phyloP scores from a whole-genome alignment of 805 yeast species.

The Pichia eremophila region DNA sequence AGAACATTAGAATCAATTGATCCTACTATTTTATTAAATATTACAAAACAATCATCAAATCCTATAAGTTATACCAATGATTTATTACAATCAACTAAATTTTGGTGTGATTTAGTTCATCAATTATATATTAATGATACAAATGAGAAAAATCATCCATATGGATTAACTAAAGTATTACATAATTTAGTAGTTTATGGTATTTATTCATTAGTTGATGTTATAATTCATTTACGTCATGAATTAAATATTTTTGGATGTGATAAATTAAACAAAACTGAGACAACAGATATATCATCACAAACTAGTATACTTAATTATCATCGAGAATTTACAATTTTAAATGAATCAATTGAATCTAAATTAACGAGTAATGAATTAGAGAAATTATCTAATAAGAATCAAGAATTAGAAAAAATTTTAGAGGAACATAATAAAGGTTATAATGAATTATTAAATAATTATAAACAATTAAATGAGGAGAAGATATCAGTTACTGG shows the following conservation, averaged over 20 bases:
- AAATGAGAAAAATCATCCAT: not conserved
- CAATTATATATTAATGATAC: constrained; percentile 6
- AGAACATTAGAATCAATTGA: constrained; percentile 16
- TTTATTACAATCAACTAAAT: constrained; percentile 7
- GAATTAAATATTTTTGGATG: not conserved
- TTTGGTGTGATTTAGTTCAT: constrained; percentile 16
- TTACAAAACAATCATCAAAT: constrained; percentile 5
- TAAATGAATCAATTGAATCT: constrained; percentile 3
- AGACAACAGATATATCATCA: too few relatives aligned
- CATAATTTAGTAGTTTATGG: constrained; percentile 19
- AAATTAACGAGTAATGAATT: not conserved
- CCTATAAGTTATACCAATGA: constrained; percentile 10
- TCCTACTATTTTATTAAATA: constrained; percentile 9
- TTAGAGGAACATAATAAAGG: constrained; percentile 8
- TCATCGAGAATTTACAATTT: constrained; percentile 6
- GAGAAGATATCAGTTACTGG: constrained; percentile 23
- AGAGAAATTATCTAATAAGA: constrained; percentile 1
- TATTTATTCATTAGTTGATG: constrained; percentile 15
- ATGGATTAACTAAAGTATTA: constrained; percentile 11
- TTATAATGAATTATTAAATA: constrained; percentile 23
- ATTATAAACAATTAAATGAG: constrained; percentile 26
- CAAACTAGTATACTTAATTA: not conserved
- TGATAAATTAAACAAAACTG: not conserved
- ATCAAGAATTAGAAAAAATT: constrained; percentile 1
- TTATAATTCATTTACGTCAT: constrained; percentile 7